Base-by-base conservation (phyloP, 2,329 filamentous ascomycete species). In the Arthrobotrys sinensis region DNA sequence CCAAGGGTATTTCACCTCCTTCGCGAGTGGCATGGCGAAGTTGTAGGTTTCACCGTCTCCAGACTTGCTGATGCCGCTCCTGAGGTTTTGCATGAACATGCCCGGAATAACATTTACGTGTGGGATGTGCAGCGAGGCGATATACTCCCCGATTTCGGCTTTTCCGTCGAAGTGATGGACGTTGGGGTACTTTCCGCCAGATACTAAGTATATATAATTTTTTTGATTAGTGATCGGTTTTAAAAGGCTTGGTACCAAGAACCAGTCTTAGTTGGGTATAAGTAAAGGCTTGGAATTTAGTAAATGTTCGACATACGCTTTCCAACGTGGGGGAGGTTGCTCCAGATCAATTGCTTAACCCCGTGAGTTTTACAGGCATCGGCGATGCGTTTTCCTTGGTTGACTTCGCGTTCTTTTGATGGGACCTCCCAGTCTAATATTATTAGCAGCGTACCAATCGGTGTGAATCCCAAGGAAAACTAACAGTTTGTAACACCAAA, bases 151-250 rank as follows among this genome's bases (percentile, higher is more conserved):
- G 0, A 88, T 85, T 11, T 86, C 83, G 19, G 88, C 88, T 82
- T 90, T 90, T 82, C 83, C 84, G 82, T 90, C 89, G 76, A 90
- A 90, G 79, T 88, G 87, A 77, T 85, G 63, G 1, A 82, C 81
- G 76, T 83, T 80, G 36, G 67, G 50, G 43, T 82, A 76, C 76
- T 81, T 80, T 4, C 83, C 82, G 4, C 80, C 80, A 12, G 81
- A 80, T n/a, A 77, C 72, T 76, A 69, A 12, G 45, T 11, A 32
- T 19, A 52, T 5, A 19, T 5, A 10, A 38, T 6, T 11, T 11
- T 36, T 34, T 34, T 12, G 28, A 46, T 75, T 63, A 75, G 70
- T 55, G 36, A 46, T 65, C 32, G n/a, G 24, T 12, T 65, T 21
- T 46, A 38, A 36, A 46, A 46, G 32, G 36, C 14, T 48, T 73